Percentiles rank a stretch among this genome's conserved stretches.
phyloP scores from a whole-genome alignment of 441 rosid species.

The Eutrema salsugineum region DNA sequence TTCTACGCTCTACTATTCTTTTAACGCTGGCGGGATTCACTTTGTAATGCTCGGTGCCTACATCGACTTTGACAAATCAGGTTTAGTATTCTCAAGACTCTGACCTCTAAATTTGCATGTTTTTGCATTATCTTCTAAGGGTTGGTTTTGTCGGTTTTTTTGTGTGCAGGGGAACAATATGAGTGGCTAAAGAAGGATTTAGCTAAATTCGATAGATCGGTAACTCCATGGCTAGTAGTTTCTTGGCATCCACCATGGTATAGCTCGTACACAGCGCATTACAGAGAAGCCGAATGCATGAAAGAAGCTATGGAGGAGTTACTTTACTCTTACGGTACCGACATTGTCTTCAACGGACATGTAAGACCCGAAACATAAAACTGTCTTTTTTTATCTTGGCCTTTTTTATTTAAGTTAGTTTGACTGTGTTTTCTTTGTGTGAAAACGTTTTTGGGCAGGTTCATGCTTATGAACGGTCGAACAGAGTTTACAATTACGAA shows the following conservation, averaged over 20 bases:
- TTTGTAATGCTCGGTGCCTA: slow-evolving; percentile 84
- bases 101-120: neutral
- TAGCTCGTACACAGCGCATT: slow-evolving; percentile 54
- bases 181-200: slow-evolving; percentile 59
- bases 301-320: slow-evolving; percentile 61
- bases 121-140: neutral
- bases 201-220: slow-evolving; percentile 39
- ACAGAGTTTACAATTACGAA: slow-evolving; percentile 52
- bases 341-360: slow-evolving; percentile 62
- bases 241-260: slow-evolving; percentile 69
- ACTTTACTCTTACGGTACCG: slow-evolving; percentile 51
- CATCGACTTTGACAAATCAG: slow-evolving; percentile 51
- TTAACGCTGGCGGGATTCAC: slow-evolving; percentile 92
- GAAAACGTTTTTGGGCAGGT: slow-evolving; percentile 34
- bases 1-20: slow-evolving; percentile 76
- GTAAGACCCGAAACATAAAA: slow-evolving; percentile 26
- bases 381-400: neutral
- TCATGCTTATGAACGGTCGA: slow-evolving; percentile 69
- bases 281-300: slow-evolving; percentile 68
- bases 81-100: slow-evolving; percentile 29
- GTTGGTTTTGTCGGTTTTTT: neutral
- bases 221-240: slow-evolving; percentile 62
- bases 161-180: slow-evolving; percentile 43
- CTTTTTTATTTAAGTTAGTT: neutral
- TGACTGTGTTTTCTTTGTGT: neutral